Conservation (phyloP, 495 filamentous ascomycete species). For the Chaetomidium leptoderma region DNA sequence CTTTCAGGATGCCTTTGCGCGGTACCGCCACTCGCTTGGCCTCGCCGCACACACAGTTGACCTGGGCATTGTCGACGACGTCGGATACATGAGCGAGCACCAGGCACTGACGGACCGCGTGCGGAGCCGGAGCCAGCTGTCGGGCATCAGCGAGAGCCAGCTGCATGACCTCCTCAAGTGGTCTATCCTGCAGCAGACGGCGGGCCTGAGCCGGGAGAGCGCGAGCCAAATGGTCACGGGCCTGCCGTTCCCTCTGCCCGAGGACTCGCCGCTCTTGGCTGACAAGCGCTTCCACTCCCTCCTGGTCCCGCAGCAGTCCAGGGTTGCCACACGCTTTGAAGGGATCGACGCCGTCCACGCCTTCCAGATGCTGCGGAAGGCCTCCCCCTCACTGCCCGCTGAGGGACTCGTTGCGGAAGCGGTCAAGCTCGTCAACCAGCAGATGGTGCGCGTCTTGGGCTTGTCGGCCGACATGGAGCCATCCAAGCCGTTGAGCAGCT, state of each 20-base stretch:
- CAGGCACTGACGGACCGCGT: background rate
- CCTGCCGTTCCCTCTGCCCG: conserved; percentile 16
- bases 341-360: background rate
- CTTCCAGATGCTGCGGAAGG: background rate
- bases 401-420: too few species aligned
- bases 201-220: background rate
- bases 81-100: conserved; percentile 26
- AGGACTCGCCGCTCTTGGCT: background rate
- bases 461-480: background rate
- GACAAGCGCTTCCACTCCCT: conserved; percentile 1
- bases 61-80: conserved; percentile 25
- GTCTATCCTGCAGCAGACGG: conserved; percentile 32
- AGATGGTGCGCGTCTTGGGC: background rate
- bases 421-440: background rate
- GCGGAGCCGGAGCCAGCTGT: background rate
- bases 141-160: conserved; percentile 3
- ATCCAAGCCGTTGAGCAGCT: background rate
- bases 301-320: background rate
- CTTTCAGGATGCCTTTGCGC: conserved; percentile 48
- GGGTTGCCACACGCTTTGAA: background rate
- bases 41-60: conserved; percentile 20
- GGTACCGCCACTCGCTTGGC: conserved; percentile 13
- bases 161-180: conserved; percentile 30
- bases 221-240: conserved; percentile 29
- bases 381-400: too few species aligned